Evolutionary conservation across 78 protist species (phyloP).

Genomic region (Dictyostelium discoideum): DNA sequence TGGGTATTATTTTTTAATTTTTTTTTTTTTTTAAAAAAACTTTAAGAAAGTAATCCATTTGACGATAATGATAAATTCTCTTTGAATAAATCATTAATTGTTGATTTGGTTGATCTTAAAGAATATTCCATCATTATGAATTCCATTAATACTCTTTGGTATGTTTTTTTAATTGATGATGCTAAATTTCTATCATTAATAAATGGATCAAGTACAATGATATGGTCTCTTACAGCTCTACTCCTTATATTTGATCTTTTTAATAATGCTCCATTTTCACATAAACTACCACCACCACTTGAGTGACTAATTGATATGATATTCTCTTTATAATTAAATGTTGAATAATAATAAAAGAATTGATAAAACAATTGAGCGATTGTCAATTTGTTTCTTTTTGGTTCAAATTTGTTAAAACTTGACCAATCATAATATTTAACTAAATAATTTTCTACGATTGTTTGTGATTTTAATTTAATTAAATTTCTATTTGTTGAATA

Average conservation of each 20-base stretch:
- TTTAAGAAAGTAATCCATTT: background rate
- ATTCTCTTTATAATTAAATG: constrained; percentile 1
- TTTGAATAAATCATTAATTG: background rate
- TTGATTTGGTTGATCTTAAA: background rate
- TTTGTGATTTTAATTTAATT: background rate
- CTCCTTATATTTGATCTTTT: background rate
- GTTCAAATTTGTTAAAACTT: background rate
- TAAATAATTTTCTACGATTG: background rate
- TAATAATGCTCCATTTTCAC: background rate
- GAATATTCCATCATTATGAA: background rate
- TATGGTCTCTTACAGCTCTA: background rate
- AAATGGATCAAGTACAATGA: constrained; percentile 2
- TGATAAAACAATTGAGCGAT: constrained; percentile 1
- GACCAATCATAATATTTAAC: background rate
- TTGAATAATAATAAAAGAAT: constrained; percentile 32
- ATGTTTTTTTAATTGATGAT: background rate
- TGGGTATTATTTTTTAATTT: no score
- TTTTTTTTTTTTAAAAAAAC: no score
- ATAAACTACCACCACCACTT: background rate
- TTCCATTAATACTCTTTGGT: background rate
- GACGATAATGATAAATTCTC: background rate
- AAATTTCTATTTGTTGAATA: background rate
- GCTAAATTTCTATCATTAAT: background rate
- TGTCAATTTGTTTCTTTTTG: background rate
- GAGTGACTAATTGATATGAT: constrained; percentile 4